Evolutionary conservation across 495 filamentous ascomycete genomes (phyloP).

Genomic region (Annulohypoxylon bovei): DNA sequence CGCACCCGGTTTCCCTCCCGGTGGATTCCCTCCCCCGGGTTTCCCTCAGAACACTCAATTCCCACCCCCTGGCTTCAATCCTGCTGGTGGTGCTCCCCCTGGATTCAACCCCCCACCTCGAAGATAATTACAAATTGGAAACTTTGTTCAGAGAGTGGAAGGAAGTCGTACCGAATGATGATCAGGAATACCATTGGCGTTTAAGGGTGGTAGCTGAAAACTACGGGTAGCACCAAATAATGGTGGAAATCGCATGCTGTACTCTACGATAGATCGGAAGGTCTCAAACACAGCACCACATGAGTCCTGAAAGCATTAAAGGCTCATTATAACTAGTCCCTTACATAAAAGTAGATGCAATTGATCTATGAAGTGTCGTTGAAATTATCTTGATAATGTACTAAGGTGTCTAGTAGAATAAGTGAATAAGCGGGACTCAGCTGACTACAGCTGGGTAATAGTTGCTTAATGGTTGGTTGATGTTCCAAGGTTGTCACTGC

Average conservation of each 20-base stretch:
- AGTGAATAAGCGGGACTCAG: constrained; percentile 5
- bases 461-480: constrained; percentile 2
- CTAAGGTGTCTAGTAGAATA: constrained; percentile 6
- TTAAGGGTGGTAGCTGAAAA: constrained; percentile 45
- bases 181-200: constrained; percentile 46
- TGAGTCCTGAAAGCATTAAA: constrained; percentile 3
- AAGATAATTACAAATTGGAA: constrained; percentile 59
- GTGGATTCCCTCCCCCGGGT: constrained; percentile 60
- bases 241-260: constrained; percentile 30
- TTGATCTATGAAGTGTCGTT: neutral
- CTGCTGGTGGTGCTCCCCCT: constrained; percentile 61
- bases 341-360: neutral
- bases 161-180: constrained; percentile 28
- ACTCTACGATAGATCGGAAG: constrained; percentile 33
- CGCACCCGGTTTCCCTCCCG: constrained; percentile 70
- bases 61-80: constrained; percentile 78
- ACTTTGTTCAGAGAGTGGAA: constrained; percentile 29
- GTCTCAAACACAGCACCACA: constrained; percentile 26
- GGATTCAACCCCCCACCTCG: constrained; percentile 75
- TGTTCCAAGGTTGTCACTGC: neutral
- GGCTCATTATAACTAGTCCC: neutral
- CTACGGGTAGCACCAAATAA: constrained; percentile 36
- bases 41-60: constrained; percentile 67
- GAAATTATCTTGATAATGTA: constrained; percentile 9
- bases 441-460: constrained; percentile 9